A percentile compares a stretch with the other conserved stretches of the same genome.
These are phyloP conservation scores for Boletus rubescentipes DNA, from an alignment of 768 basidiomycete genomes.

Conservation along the genomic window DNA sequence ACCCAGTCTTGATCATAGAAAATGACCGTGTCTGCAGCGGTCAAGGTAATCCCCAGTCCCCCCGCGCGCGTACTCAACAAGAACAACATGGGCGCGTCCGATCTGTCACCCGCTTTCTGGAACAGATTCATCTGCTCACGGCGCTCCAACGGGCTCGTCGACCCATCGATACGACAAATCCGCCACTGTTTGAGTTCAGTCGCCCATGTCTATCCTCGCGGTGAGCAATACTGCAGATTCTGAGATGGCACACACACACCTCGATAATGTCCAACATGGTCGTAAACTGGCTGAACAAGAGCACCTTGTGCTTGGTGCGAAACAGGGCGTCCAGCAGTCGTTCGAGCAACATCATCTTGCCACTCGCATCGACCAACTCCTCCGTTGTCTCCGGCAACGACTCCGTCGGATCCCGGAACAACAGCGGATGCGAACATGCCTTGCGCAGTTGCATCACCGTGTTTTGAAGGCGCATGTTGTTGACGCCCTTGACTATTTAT, in stretches of 20 bases:
- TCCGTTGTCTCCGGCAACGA: slow-evolving; percentile 59
- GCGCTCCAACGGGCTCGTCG: slow-evolving; percentile 76
- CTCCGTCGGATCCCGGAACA: slow-evolving; percentile 55
- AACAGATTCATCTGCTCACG: slow-evolving; percentile 82
- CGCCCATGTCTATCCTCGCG: slow-evolving; percentile 62
- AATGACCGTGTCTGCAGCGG: slow-evolving; percentile 50
- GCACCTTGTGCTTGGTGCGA: slow-evolving; percentile 73
- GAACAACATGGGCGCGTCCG: slow-evolving; percentile 71
- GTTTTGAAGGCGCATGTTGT: slow-evolving; percentile 93
- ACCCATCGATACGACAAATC: slow-evolving; percentile 91
- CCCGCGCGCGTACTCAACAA: slow-evolving; percentile 93
- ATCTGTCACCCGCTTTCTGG: slow-evolving; percentile 65
- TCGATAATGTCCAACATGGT: slow-evolving; percentile 96
- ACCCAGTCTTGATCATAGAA: slow-evolving; percentile 28
- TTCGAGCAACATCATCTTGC: slow-evolving; percentile 97
- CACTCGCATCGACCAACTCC: slow-evolving; percentile 80
- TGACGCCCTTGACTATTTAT: slow-evolving; percentile 70
- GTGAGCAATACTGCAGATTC: background rate
- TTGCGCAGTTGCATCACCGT: slow-evolving; percentile 97
- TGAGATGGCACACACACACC: slow-evolving; percentile 47
- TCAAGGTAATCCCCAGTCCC: slow-evolving; percentile 94
- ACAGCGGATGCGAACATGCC: slow-evolving; percentile 90
- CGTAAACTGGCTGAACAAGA: slow-evolving; percentile 92
- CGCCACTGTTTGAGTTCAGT: slow-evolving; percentile 76
- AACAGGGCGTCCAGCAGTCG: slow-evolving; percentile 84